phyloP scores from a whole-genome alignment of 805 yeast genomes.

The Blastobotrys americana region DNA sequence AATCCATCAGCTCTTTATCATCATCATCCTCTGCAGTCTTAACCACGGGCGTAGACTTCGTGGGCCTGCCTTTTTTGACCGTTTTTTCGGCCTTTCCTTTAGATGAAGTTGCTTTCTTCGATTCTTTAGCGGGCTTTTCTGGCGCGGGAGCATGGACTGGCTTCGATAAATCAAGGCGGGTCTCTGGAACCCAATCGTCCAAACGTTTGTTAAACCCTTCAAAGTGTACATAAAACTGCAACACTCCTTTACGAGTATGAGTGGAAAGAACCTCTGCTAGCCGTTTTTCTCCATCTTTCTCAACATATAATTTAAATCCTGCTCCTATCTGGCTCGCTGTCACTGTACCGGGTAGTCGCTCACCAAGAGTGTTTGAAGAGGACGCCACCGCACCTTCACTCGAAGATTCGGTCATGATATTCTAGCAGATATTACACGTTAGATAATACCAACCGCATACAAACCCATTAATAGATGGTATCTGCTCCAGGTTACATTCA shows the following conservation, averaged over 20 bases:
- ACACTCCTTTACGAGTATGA: slow-evolving; percentile 63
- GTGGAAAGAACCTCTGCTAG: slow-evolving; percentile 79
- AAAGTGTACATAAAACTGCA: slow-evolving; percentile 86
- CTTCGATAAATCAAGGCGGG: slow-evolving; percentile 61
- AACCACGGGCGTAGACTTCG: slow-evolving; percentile 16
- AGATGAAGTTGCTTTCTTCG: slow-evolving; percentile 6
- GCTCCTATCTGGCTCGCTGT: slow-evolving; percentile 31
- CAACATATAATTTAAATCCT: slow-evolving; percentile 78
- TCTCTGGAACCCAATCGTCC: slow-evolving; percentile 85
- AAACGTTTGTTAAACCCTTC: slow-evolving; percentile 91
- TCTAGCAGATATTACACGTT: too few relatives aligned
- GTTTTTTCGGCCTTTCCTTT: slow-evolving; percentile 32
- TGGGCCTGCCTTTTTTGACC: slow-evolving; percentile 23
- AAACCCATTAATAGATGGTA: too few relatives aligned
- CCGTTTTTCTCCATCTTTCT: slow-evolving; percentile 72
- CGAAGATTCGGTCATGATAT: too few relatives aligned
- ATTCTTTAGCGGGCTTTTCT: slow-evolving; percentile 34
- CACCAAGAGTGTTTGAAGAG: neutral
- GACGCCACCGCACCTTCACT: neutral
- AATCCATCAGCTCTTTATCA: slow-evolving; percentile 66
- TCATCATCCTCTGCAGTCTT: slow-evolving; percentile 28
- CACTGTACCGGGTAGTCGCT: slow-evolving; percentile 25
- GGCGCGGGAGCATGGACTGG: slow-evolving; percentile 69
- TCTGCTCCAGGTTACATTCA: too few relatives aligned
- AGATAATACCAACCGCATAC: too few relatives aligned